phyloP scores from a whole-genome alignment of 129 eudicot genomes.

The Oenanthe sinensis region DNA sequence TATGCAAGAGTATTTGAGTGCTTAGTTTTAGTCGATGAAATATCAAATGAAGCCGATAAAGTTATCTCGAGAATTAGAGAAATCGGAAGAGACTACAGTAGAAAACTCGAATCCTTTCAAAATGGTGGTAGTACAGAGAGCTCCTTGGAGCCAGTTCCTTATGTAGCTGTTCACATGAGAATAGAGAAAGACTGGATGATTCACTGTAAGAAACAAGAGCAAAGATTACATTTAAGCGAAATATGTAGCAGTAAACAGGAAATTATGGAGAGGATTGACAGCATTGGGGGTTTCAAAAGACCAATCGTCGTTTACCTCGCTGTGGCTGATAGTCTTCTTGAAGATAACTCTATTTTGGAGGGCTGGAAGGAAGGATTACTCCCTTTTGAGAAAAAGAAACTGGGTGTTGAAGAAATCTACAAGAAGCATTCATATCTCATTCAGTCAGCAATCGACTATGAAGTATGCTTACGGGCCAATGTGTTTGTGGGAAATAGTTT shows the following conservation, averaged over 20 bases:
- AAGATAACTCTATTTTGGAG: slow-evolving; percentile 45
- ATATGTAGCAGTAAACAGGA: slow-evolving; percentile 90
- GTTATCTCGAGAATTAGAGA: slow-evolving; percentile 62
- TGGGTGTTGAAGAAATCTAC: slow-evolving; percentile 53
- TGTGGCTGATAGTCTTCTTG: slow-evolving; percentile 79
- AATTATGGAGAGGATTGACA: slow-evolving; percentile 59
- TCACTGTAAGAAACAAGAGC: slow-evolving; percentile 77
- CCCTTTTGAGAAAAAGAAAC: slow-evolving; percentile 67
- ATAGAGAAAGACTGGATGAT: slow-evolving; percentile 99
- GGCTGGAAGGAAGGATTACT: slow-evolving; percentile 70
- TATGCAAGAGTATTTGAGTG: slow-evolving; percentile 80
- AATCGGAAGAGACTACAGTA: slow-evolving; percentile 27
- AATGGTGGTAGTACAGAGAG: background rate
- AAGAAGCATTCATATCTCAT: slow-evolving; percentile 58
- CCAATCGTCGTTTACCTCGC: slow-evolving; percentile 70
- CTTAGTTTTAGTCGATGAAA: slow-evolving; percentile 66
- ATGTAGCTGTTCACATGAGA: slow-evolving; percentile 94
- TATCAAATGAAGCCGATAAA: slow-evolving; percentile 60
- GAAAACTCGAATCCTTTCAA: background rate
- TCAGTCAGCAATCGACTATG: slow-evolving; percentile 89
- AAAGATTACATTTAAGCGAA: slow-evolving; percentile 41
- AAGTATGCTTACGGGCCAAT: slow-evolving; percentile 73
- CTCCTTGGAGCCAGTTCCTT: slow-evolving; percentile 21
- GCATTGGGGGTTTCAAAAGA: slow-evolving; percentile 30
- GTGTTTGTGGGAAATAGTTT: slow-evolving; percentile 88